Conservation (phyloP, 106 monocot species). For the Triglochin maritima region DNA sequence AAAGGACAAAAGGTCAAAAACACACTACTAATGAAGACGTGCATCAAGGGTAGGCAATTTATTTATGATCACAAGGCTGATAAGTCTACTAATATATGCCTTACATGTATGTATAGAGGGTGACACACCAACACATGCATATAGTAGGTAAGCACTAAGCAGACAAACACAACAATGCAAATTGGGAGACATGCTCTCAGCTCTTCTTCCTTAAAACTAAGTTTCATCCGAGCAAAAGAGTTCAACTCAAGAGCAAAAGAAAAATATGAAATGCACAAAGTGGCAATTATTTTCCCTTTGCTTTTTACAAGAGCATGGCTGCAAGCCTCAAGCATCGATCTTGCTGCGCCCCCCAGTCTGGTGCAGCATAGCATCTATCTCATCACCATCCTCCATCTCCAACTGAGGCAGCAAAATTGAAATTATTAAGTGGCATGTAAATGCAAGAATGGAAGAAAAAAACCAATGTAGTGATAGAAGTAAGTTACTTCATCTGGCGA, state of each 20-base stretch:
- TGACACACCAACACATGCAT: neutral
- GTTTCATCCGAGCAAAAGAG: neutral
- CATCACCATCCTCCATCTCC: slow-evolving; percentile 26
- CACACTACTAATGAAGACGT: no score
- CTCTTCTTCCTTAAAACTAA: neutral
- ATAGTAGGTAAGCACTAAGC: neutral
- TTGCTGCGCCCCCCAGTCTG: slow-evolving; percentile 14
- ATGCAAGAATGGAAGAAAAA: neutral
- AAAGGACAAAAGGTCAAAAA: no score
- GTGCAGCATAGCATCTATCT: slow-evolving; percentile 27
- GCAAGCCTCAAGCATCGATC: no score
- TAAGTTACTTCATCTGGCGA: slow-evolving; percentile 36
- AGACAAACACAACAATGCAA: neutral
- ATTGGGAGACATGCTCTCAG: neutral
- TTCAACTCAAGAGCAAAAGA: neutral
- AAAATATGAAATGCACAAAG: neutral
- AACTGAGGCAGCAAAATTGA: slow-evolving; percentile 4
- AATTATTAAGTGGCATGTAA: no score
- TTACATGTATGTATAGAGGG: no score
- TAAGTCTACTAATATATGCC: no score
- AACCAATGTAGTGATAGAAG: neutral
- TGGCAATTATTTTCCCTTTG: neutral
- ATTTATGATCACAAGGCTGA: no score
- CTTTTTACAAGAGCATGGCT: neutral
- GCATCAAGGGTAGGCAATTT: no score